Base-by-base conservation (phyloP, 202 grass and related monocot genomes). In the Musa balbisiana region DNA sequence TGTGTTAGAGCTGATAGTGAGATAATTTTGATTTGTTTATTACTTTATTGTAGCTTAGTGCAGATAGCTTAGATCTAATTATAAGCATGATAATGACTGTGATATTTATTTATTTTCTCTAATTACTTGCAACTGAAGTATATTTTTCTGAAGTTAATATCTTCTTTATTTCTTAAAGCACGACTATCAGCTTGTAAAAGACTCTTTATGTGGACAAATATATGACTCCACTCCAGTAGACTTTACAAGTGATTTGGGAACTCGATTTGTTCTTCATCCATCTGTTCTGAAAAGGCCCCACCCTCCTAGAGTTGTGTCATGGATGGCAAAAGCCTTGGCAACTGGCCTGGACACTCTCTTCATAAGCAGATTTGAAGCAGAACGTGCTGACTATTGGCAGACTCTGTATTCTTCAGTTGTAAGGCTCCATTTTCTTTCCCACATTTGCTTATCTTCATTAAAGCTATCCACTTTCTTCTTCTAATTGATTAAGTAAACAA, bases 191-290 rank as follows among this genome's bases (percentile, higher is more conserved):
- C 78, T 91, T 73, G 94, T 97, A 83, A 76, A 74, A 72, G 88
- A 93, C 69, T 91, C 84, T 74, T 50, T 97, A 16, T 97, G 87
- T 11, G 94, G 90, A 43, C 90, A 93, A 83, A 91, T 97, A 27
- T 97, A 81, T 15, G 94, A 97, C 73, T 97, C 93, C 19, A 83
- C 66, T 78, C 90, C 94, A 51, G 86, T 97, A n/a, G 94, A 97
- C 89, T 97, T 98, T 75, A 88, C 88, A 20, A 98, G 90, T 81
- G 90, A 98, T 73, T 64, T 89, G 50, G 94, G 94, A 74, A 89
- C 94, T 62, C 85, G 87, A 22, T 98, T 98, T 84, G 55, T 98
- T 66, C 90, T 98, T 73, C 77, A 98, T 82, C 90, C 94, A 76
- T 90, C 84, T 89, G 84, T 98, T 65, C 80, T 98, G 55, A 93